Base-by-base conservation (phyloP, 768 basidiomycete genomes). In the Trametes cubensis region DNA sequence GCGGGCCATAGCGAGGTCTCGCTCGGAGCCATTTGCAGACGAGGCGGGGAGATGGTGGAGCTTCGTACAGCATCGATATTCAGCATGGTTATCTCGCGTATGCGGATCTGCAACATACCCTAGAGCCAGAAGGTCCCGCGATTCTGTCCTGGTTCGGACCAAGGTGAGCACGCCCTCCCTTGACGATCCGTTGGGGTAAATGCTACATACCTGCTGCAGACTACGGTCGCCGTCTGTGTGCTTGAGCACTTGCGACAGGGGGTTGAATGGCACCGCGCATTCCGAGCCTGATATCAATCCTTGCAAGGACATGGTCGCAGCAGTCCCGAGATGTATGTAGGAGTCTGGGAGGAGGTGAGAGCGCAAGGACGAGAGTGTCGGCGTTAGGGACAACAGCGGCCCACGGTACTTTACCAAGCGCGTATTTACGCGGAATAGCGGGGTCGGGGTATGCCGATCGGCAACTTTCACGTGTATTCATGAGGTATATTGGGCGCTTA, bases 201-300 rank as follows among this genome's bases (percentile, higher is more conserved):
- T 34, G 11, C 34, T 34, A 74, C 82, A 61, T 67, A 92, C 94
- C 78, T 92, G 87, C 70, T 95, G 94, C 28, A 96, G 73, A 73
- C 92, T 94, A 58, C 89, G 85, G 76, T 97, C 95, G 1, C 85
- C 87, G 60, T 94, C 92, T 10, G 92, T 85, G 70, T 96, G 90
- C 73, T 97, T 96, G 55, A 95, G 80, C 25, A 98, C 88, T 67
- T 93, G 89, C 2, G 91, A 86, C 25, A 98, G 79, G 2, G 95
- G 95, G 72, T 97, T 98, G 51, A 88, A 81, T 1, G 87, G 79
- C 20, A 87, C 83, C 14, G 89, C 90, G 75, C 95, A 97, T 76
- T 98, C 96, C 46, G 94, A 83, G 60, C 94, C 95, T 61, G 92
- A 94, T 63, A 94, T 84, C 42, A 94, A 79, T 59, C 87, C 81